Conservation (phyloP, 495 filamentous ascomycete genomes). For the Neurospora sublineolata region DNA sequence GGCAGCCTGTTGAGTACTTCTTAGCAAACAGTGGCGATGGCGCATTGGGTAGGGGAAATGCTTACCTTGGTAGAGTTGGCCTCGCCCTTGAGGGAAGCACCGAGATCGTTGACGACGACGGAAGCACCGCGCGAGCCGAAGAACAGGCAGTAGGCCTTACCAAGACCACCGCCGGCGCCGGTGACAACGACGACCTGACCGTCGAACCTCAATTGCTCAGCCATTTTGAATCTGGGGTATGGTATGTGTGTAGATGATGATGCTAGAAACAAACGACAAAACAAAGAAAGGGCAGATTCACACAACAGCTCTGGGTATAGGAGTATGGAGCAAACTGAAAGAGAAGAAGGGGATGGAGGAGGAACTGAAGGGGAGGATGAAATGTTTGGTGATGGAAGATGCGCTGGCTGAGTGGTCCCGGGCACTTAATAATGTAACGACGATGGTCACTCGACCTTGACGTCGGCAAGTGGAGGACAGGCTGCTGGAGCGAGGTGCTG, state of each 20-base stretch:
- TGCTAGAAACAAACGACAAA: background rate
- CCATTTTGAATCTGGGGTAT: conserved; percentile 40
- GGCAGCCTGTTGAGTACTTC: conserved; percentile 51
- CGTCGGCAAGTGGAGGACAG: conserved; percentile 8
- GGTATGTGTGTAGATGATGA: conserved; percentile 14
- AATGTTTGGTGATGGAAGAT: background rate
- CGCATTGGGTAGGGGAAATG: background rate
- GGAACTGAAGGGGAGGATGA: background rate
- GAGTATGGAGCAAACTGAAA: conserved; percentile 4
- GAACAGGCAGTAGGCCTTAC: conserved; percentile 85
- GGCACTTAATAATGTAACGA: conserved; percentile 2
- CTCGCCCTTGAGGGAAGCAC: conserved; percentile 89
- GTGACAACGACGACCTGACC: conserved; percentile 96
- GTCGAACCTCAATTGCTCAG: conserved; percentile 76
- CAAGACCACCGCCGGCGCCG: conserved; percentile 88
- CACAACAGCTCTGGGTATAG: background rate
- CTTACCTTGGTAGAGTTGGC: conserved; percentile 75
- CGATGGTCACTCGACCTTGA: conserved; percentile 2
- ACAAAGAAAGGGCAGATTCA: background rate
- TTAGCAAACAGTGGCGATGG: conserved; percentile 7
- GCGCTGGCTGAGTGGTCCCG: background rate
- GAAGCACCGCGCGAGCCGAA: conserved; percentile 88
- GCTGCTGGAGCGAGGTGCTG: conserved; percentile 5
- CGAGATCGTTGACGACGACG: conserved; percentile 95
- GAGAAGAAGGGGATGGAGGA: background rate